Evolutionary conservation across 2,329 filamentous ascomycete genomes (phyloP).

Genomic region (Phaeomoniella chlamydospora): DNA sequence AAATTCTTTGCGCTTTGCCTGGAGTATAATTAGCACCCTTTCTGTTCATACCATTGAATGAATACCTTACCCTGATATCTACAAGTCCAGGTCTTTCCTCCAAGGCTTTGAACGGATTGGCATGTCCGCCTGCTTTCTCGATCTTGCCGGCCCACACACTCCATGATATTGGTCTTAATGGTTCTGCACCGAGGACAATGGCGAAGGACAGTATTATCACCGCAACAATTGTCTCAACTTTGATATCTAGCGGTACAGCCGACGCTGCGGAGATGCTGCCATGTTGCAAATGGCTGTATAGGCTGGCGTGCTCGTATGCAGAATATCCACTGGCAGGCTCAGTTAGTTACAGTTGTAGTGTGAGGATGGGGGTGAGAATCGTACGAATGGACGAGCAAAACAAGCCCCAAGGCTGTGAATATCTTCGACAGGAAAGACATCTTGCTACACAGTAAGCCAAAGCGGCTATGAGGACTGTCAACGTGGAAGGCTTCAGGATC

Average conservation of each 20-base stretch:
- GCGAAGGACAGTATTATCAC: constrained; percentile 71
- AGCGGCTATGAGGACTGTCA: no score
- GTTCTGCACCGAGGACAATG: constrained; percentile 62
- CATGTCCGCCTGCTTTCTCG: constrained; percentile 50
- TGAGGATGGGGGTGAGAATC: constrained; percentile 17
- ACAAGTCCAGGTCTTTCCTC: constrained; percentile 75
- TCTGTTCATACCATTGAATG: no score
- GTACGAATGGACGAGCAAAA: constrained; percentile 80
- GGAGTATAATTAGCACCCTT: no score
- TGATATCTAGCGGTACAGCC: constrained; percentile 67
- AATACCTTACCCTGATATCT: constrained; percentile 70
- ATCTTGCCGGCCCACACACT: constrained; percentile 61
- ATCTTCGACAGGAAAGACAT: constrained; percentile 63
- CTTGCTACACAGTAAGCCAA: no score
- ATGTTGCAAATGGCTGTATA: constrained; percentile 45
- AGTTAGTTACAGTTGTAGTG: constrained; percentile 3
- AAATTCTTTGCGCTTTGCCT: constrained; percentile 60
- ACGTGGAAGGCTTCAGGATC: no score
- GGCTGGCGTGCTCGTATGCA: constrained; percentile 74
- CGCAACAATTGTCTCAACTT: constrained; percentile 69
- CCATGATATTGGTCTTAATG: constrained; percentile 76
- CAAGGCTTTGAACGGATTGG: constrained; percentile 66
- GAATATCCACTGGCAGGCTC: constrained; percentile 69
- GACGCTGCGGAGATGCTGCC: constrained; percentile 24
- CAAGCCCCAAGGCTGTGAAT: constrained; percentile 57